Evolutionary conservation across 78 protist species (phyloP).

Genomic region (Reticulomyxa filosa): DNA sequence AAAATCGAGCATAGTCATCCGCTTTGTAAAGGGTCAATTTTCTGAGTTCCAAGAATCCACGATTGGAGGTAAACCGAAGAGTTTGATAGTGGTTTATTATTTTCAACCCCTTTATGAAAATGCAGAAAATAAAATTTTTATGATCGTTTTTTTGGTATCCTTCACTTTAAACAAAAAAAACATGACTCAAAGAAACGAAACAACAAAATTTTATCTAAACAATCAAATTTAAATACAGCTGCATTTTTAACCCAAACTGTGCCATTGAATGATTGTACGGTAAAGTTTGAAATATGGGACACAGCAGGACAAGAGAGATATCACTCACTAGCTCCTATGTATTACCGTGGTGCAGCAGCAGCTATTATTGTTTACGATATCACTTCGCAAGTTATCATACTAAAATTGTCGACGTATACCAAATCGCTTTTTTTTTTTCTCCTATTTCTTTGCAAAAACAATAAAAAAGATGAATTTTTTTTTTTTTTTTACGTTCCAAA

Average conservation of each 20-base stretch:
- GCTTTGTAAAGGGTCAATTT: constrained; percentile 84
- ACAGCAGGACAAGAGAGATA: constrained; percentile 56
- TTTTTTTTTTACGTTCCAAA: neutral
- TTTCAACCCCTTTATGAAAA: too few relatives aligned
- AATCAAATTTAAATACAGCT: too few relatives aligned
- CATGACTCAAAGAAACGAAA: too few relatives aligned
- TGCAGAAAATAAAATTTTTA: too few relatives aligned
- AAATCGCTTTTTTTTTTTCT: neutral
- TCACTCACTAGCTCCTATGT: constrained; percentile 82
- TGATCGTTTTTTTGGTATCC: too few relatives aligned
- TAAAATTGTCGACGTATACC: neutral
- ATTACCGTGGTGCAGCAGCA: constrained; percentile 85
- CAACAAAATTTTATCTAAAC: too few relatives aligned
- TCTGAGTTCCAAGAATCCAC: constrained; percentile 82
- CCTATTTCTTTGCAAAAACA: neutral
- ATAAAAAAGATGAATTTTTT: neutral
- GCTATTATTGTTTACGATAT: constrained; percentile 80
- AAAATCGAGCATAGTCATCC: constrained; percentile 43
- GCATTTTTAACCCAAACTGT: constrained; percentile 86
- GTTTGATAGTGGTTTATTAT: too few relatives aligned
- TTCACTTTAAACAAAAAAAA: too few relatives aligned
- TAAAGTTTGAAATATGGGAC: constrained; percentile 88
- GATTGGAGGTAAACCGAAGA: constrained; percentile 58
- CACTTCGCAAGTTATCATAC: constrained; percentile 21
- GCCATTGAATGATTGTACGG: constrained; percentile 57